Percentiles rank a stretch among this genome's conserved stretches.
Conservation (phyloP, 202 grass and related monocot genomes). For the Sporobolus alterniflorus region DNA sequence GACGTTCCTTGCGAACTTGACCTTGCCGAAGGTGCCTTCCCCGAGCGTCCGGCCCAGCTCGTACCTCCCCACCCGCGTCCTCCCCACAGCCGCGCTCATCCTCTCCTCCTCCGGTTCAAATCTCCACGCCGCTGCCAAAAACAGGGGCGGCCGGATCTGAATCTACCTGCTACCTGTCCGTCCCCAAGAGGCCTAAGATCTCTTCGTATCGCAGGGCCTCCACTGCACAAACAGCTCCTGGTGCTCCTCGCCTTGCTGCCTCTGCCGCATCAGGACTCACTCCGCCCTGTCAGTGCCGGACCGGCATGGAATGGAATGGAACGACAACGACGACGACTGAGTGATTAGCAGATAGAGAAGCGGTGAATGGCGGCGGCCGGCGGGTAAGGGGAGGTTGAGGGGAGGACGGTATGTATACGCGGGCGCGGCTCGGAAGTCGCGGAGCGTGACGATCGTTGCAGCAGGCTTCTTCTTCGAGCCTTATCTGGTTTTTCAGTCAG, state of each 20-base stretch:
- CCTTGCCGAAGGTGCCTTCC: slow-evolving; percentile 83
- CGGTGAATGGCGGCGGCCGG: not conserved
- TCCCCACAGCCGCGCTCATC: not conserved
- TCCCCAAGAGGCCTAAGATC: slow-evolving; percentile 41
- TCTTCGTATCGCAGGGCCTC: slow-evolving; percentile 74
- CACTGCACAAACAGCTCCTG: slow-evolving; percentile 70
- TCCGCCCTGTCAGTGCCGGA: not conserved
- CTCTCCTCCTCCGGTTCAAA: not conserved
- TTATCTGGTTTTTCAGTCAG: too few relatives aligned
- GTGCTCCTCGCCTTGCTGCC: slow-evolving; percentile 58
- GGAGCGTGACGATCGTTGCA: too few relatives aligned
- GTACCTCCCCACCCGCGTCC: slow-evolving; percentile 67
- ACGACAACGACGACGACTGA: not conserved
- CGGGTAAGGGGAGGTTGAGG: not conserved
- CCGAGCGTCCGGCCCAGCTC: slow-evolving; percentile 79
- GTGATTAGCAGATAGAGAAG: not conserved
- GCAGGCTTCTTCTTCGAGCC: too few relatives aligned
- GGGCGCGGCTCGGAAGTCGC: too few relatives aligned
- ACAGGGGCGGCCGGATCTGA: not conserved
- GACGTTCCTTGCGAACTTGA: slow-evolving; percentile 64
- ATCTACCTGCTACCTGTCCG: not conserved
- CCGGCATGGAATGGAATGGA: not conserved
- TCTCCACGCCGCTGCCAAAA: not conserved
- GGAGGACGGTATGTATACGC: too few relatives aligned
- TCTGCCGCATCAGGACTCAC: slow-evolving; percentile 48